Conservation (phyloP, 208 protist species). For the Trypanosoma congolense region DNA sequence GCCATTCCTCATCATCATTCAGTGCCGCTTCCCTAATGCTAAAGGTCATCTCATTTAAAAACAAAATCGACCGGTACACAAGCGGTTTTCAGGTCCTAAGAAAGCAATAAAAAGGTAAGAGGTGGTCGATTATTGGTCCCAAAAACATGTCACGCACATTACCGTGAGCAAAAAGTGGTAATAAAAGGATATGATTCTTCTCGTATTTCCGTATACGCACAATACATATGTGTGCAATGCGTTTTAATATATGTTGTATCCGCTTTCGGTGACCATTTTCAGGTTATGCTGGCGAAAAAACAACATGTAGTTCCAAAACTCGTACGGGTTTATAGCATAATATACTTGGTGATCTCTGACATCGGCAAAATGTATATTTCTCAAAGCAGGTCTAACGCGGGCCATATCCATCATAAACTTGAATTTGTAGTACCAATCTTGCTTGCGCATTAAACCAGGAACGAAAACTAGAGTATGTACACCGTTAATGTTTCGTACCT, state of each 20-base stretch:
- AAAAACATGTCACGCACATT: too few species aligned
- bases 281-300: slow-evolving; percentile 84
- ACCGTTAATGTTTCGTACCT: slow-evolving; percentile 75
- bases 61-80: too few species aligned
- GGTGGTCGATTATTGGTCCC: too few species aligned
- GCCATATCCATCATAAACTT: slow-evolving; percentile 88
- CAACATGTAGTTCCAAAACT: slow-evolving; percentile 87
- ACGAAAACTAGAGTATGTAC: slow-evolving; percentile 80
- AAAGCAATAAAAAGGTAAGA: too few species aligned
- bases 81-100: too few species aligned
- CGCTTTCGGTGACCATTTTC: slow-evolving; percentile 74
- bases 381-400: slow-evolving; percentile 52
- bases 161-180: too few species aligned
- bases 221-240: background rate
- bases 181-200: too few species aligned
- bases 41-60: slow-evolving; percentile 24
- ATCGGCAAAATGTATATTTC: slow-evolving; percentile 86
- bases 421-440: slow-evolving; percentile 89
- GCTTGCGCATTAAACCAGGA: slow-evolving; percentile 71
- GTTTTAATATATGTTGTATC: slow-evolving; percentile 22
- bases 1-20: slow-evolving; percentile 69
- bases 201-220: background rate
- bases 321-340: slow-evolving; percentile 85
- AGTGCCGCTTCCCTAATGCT: slow-evolving; percentile 17
- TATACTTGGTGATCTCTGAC: slow-evolving; percentile 85